These are phyloP conservation scores for Jatropha multifida DNA, from an alignment of 441 rosid species.

Conservation along the genomic window DNA sequence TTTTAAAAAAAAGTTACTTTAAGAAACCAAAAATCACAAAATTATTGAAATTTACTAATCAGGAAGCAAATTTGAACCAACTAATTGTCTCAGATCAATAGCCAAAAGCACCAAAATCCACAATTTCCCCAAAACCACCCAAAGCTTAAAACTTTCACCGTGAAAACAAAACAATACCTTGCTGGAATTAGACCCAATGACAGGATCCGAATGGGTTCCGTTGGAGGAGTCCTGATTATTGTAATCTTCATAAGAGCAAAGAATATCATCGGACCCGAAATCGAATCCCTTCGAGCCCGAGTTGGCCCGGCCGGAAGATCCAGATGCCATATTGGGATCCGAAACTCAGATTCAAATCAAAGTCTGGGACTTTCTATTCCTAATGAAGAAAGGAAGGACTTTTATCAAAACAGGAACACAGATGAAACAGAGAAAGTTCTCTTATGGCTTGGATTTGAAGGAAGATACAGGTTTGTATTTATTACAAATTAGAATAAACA, in stretches of 20 bases:
- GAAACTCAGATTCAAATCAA: background rate
- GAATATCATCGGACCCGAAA: conserved; percentile 90
- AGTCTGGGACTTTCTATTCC: background rate
- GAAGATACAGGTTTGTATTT: background rate
- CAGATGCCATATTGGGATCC: conserved; percentile 67
- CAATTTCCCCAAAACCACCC: background rate
- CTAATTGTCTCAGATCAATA: background rate
- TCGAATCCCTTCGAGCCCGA: conserved; percentile 77
- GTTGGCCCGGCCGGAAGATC: conserved; percentile 65
- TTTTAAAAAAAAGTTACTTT: background rate
- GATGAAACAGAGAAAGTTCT: conserved; percentile 1
- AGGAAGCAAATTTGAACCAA: background rate
- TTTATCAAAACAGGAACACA: background rate
- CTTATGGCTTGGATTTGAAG: conserved; percentile 21
- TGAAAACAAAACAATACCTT: conserved; percentile 40
- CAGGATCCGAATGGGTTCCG: conserved; percentile 60
- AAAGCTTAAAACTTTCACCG: background rate
- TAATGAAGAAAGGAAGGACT: background rate
- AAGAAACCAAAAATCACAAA: background rate
- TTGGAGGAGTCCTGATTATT: conserved; percentile 66
- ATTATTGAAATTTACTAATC: background rate
- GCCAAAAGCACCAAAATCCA: background rate
- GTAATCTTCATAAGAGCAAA: conserved; percentile 84
- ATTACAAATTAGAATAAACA: no score
- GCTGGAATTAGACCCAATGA: conserved; percentile 34